Evolutionary conservation across 2,329 filamentous ascomycete species (phyloP), one percentile per base, ranked within the genome.

Genomic region (Drechslerella dactyloides): DNA sequence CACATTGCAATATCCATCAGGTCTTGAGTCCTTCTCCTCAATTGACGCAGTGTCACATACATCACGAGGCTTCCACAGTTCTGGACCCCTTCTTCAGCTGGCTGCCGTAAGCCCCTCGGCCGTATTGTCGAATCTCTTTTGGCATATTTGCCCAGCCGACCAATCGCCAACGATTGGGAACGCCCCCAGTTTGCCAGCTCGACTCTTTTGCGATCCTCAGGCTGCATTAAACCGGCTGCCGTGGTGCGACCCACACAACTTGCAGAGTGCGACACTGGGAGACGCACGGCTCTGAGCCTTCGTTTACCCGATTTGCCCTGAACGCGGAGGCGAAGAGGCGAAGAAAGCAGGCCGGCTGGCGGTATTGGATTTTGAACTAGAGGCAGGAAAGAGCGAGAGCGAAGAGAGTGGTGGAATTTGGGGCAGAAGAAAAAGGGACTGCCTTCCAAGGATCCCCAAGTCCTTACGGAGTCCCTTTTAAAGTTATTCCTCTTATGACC

Each of bases 131-230:
- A 30, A 50, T 11, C 24, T 27, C 57, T 33, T 50, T 65, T 35
- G 46, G 54, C 52, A 35, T 30, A 58, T 59, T 53, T 24, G 30
- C 19, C 37, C 52, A 40, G 19, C 50, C 46, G 35, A 30, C 65
- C 65, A 69, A 69, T 69, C 65, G 65, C 46, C 65, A 46, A 46
- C 46, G n/a, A 46, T 57, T 62, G 56, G 62, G 65, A 30, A 42
- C 61, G 53, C 65, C 65, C 55, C 55, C 33, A 17, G 27, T 54
- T 68, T 44, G 30, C 52, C 60, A 64, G 60, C 27, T 57, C 50
- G 23, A 62, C 52, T 40, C 21, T 42, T 33, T 66, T 48, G 63
- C 50, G 59, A 69, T 57, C 48, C 40, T 53, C 40, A 69, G 62
- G 51, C 52, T 62, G 57, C 57, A 61, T 48, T 27, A 59, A 37